Evolutionary conservation across 345 rosid genomes (phyloP).

Genomic region (Moricandia moricandioides): DNA sequence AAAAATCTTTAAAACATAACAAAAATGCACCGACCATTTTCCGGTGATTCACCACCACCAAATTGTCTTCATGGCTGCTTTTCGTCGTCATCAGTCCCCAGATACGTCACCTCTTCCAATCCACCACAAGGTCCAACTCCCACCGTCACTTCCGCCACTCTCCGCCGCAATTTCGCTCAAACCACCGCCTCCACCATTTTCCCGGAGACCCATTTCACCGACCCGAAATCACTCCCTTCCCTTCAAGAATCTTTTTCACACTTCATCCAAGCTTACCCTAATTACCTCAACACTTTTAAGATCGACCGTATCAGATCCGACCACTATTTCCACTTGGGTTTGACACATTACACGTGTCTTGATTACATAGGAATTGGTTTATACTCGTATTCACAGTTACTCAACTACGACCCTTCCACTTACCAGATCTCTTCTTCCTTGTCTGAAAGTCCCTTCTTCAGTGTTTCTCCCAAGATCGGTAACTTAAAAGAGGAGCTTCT

Average conservation of each 20-base stretch:
- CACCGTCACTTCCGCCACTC: conserved; percentile 52
- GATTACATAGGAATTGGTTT: conserved; percentile 92
- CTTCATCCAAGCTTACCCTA: conserved; percentile 65
- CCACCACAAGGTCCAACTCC: conserved; percentile 34
- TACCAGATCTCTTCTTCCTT: conserved; percentile 45
- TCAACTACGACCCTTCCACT: conserved; percentile 42
- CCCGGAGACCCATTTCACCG: conserved; percentile 67
- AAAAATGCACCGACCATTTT: conserved; percentile 45
- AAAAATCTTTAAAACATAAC: neutral
- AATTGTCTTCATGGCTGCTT: conserved; percentile 66
- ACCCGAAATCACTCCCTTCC: conserved; percentile 81
- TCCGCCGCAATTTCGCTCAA: conserved; percentile 63
- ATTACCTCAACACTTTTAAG: conserved; percentile 49
- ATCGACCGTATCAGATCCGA: conserved; percentile 64
- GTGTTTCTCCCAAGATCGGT: conserved; percentile 71
- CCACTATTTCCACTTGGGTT: conserved; percentile 67
- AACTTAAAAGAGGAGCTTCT: conserved; percentile 78
- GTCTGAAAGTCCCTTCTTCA: conserved; percentile 75
- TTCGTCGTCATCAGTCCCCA: conserved; percentile 38
- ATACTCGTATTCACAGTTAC: conserved; percentile 72
- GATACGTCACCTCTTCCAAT: conserved; percentile 34
- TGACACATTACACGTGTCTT: conserved; percentile 67
- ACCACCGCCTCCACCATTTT: conserved; percentile 61
- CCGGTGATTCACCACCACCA: conserved; percentile 44
- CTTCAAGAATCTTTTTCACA: conserved; percentile 56